A percentile compares a stretch with the other conserved stretches of the same genome.
Conservation (phyloP, 495 filamentous ascomycete species). For the Tuber brumale region DNA sequence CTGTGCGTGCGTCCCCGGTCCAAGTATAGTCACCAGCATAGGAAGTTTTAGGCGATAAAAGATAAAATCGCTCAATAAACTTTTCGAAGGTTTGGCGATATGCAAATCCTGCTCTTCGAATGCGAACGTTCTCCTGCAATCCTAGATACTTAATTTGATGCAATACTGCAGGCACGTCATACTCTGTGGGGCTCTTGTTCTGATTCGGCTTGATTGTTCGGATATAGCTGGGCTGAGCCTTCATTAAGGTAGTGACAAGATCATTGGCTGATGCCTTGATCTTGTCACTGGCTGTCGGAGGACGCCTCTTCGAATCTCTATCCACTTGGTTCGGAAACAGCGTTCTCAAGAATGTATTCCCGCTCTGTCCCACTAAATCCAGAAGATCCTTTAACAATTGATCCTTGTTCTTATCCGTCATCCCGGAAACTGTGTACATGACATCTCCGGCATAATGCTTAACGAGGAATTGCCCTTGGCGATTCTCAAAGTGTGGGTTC, state of each 20-base stretch:
- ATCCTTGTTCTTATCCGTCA: slow-evolving; percentile 99
- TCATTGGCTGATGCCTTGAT: slow-evolving; percentile 96
- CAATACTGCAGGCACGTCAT: slow-evolving; percentile 81
- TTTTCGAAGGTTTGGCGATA: slow-evolving; percentile 98
- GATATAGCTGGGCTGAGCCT: slow-evolving; percentile 92
- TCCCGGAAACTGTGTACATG: slow-evolving; percentile 87
- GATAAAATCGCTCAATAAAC: slow-evolving; percentile 95
- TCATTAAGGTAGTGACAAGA: slow-evolving; percentile 91
- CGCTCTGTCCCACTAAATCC: slow-evolving; percentile 74
- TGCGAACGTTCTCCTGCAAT: slow-evolving; percentile 97
- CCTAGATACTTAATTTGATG: slow-evolving; percentile 99
- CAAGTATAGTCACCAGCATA: slow-evolving; percentile 98
- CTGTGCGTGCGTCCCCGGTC: slow-evolving; percentile 76
- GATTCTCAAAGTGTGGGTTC: slow-evolving; percentile 83
- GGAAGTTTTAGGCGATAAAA: slow-evolving; percentile 86
- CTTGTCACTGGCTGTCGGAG: slow-evolving; percentile 93
- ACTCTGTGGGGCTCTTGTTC: slow-evolving; percentile 90
- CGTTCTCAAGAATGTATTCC: slow-evolving; percentile 75
- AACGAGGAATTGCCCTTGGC: slow-evolving; percentile 94
- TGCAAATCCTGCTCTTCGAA: slow-evolving; percentile 91
- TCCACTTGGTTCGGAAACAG: slow-evolving; percentile 93
- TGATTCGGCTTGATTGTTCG: slow-evolving; percentile 99
- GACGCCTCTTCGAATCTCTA: slow-evolving; percentile 87
- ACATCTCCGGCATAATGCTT: slow-evolving; percentile 99
- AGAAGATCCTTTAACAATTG: slow-evolving; percentile 90